Conservation (phyloP, 2,329 filamentous ascomycete genomes). For the Fusarium gaditjirri region DNA sequence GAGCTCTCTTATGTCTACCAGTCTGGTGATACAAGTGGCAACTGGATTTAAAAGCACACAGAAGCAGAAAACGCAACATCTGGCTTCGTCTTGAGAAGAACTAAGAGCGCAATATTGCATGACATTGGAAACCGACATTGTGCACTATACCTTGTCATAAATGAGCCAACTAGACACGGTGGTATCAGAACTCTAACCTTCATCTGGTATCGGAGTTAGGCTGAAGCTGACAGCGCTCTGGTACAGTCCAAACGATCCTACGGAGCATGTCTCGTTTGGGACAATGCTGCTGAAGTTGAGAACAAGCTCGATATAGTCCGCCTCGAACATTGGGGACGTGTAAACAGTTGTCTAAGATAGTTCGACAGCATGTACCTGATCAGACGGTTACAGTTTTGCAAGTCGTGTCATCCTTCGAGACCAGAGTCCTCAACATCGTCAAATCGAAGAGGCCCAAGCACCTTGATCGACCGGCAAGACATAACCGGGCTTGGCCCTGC, state of each 20-base stretch:
- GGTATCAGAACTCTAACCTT: background rate
- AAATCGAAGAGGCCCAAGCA: constrained; percentile 15
- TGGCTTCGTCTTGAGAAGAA: background rate
- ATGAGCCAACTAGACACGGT: background rate
- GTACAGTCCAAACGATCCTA: constrained; percentile 27
- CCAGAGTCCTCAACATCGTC: background rate
- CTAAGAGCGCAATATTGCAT: background rate
- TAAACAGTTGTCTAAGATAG: background rate
- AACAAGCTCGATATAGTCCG: constrained; percentile 13
- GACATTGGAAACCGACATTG: background rate
- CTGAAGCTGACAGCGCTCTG: constrained; percentile 26
- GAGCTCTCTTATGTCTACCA: background rate
- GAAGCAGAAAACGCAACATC: background rate
- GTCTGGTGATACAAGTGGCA: background rate
- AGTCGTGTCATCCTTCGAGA: background rate
- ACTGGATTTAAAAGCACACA: background rate
- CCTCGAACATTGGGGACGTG: background rate
- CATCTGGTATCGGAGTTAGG: constrained; percentile 16
- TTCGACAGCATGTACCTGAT: background rate
- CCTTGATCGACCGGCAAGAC: constrained; percentile 34
- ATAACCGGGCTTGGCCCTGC: constrained; percentile 37
- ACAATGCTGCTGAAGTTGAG: background rate
- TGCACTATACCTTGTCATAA: background rate
- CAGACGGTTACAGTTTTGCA: background rate
- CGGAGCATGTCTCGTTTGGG: constrained; percentile 9